Base-by-base conservation (phyloP, 768 basidiomycete genomes). In the Leccinum fibrillosum region DNA sequence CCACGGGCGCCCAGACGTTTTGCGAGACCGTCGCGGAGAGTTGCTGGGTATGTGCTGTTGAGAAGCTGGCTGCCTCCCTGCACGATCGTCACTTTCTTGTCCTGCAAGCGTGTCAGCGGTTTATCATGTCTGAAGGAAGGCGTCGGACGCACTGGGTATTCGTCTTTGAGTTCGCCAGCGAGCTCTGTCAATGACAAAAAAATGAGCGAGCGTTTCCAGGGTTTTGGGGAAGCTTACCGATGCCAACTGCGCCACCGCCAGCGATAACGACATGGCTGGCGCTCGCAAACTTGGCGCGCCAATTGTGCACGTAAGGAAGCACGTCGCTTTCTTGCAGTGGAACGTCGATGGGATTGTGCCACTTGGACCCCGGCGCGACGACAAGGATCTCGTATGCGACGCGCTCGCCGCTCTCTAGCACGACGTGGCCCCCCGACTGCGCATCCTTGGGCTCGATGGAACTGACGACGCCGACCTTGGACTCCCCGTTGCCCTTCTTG, bases 81-180 rank as follows among this genome's bases (percentile, higher is more conserved):
- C 10, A 90, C 80, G 49, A 90, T 77, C 17, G 86, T 86, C 15
- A 89, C 77, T 59, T 80, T 85, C 54, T 72, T 63, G 54, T 62
- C 53, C 70, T 71, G 13, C 9, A 32, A 7, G 44, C 37, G 34
- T 8, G 26, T 73, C 17, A 71, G 61, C 55, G 47, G 49, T 50
- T 2, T 0, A 1, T 9, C 2, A 15, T 9, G n/a, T 7, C 44
- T n/a, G n/a, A 34, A 19, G 51, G 26, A 23, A 17, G 13, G 28
- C 3, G 6, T 6, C 47, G 15, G 23, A 70, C 75, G 13, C 59
- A 78, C 74, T 4, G 80, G 77, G 54, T 72, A 76, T 2, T 66
- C 64, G 47, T 81, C 77, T 28, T 70, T 72, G 39, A 81, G 66
- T 70, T 81, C 80, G 11, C 80, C 80, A 0, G 77, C 75, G 12